phyloP scores from a whole-genome alignment of 345 rosid genomes.

The Trapa bicornis region DNA sequence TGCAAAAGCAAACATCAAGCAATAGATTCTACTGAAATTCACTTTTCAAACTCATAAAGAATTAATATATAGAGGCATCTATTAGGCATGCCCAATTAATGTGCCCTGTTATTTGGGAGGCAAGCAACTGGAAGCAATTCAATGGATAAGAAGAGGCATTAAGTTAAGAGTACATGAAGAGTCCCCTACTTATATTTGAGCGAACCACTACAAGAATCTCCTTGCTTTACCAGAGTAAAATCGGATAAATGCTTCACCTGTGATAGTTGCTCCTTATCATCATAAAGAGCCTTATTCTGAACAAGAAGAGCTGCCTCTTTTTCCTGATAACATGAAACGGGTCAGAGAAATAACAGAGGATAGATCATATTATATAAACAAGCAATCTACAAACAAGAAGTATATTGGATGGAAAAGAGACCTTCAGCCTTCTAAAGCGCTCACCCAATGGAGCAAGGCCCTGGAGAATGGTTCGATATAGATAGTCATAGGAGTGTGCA shows the following conservation, averaged over 20 bases:
- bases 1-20: conserved; percentile 21
- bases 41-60: background rate
- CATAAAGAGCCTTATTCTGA: conserved; percentile 74
- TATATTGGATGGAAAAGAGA: conserved; percentile 11
- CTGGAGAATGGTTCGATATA: conserved; percentile 49
- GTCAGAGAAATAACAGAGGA: conserved; percentile 1
- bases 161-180: background rate
- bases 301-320: conserved; percentile 87
- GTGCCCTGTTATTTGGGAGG: background rate
- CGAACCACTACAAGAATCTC: background rate
- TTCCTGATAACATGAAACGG: conserved; percentile 31
- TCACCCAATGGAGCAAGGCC: conserved; percentile 84
- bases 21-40: background rate
- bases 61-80: background rate
- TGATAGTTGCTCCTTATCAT: conserved; percentile 71
- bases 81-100: background rate
- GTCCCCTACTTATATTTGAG: background rate
- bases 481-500: conserved; percentile 54
- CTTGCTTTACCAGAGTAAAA: background rate
- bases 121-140: background rate
- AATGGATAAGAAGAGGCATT: background rate
- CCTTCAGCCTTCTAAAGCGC: conserved; percentile 78
- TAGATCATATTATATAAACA: background rate
- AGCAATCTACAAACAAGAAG: conserved; percentile 1
- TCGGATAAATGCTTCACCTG: conserved; percentile 44